phyloP scores from a whole-genome alignment of 345 rosid genomes.

The Hibiscus tridactylites region DNA sequence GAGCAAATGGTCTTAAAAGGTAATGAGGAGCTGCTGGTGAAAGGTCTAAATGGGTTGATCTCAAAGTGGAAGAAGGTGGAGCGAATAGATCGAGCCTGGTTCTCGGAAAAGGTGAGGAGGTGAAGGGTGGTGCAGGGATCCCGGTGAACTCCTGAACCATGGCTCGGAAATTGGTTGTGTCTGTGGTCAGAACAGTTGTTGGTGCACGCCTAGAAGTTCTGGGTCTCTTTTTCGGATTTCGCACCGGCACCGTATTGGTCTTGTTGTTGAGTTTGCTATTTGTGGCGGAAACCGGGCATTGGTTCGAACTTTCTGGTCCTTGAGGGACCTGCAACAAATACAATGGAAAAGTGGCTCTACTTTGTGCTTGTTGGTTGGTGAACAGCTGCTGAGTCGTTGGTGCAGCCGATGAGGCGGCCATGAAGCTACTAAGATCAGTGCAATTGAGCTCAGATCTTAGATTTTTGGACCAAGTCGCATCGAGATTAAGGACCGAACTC shows the following conservation, averaged over 20 bases:
- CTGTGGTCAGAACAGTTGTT: constrained; percentile 82
- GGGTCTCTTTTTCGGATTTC: constrained; percentile 80
- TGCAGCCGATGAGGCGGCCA: constrained; percentile 29
- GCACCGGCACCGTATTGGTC: constrained; percentile 21
- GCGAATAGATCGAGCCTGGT: constrained; percentile 70
- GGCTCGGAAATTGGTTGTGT: constrained; percentile 84
- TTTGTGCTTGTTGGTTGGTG: constrained; percentile 17
- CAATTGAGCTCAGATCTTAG: constrained; percentile 43
- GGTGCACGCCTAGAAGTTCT: constrained; percentile 93
- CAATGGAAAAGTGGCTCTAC: constrained; percentile 12
- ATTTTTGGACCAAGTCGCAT: constrained; percentile 44
- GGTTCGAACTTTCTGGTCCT: neutral
- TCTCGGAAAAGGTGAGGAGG: constrained; percentile 50
- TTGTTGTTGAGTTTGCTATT: constrained; percentile 22
- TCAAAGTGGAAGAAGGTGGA: constrained; percentile 32
- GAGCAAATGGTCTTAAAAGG: constrained; percentile 48
- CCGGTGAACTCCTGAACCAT: constrained; percentile 99
- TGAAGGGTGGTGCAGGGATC: constrained; percentile 80
- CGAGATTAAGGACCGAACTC: constrained; percentile 36
- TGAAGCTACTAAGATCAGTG: constrained; percentile 42
- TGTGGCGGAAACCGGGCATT: constrained; percentile 12
- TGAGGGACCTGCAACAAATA: constrained; percentile 14
- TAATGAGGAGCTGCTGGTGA: constrained; percentile 34
- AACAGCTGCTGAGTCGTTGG: constrained; percentile 18
- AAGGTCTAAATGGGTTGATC: constrained; percentile 31